Percentiles rank a stretch among this genome's conserved stretches.
Conservation (phyloP, 1,284 basidiomycete genomes). For the Anthracocystis panici-leucophaei region DNA sequence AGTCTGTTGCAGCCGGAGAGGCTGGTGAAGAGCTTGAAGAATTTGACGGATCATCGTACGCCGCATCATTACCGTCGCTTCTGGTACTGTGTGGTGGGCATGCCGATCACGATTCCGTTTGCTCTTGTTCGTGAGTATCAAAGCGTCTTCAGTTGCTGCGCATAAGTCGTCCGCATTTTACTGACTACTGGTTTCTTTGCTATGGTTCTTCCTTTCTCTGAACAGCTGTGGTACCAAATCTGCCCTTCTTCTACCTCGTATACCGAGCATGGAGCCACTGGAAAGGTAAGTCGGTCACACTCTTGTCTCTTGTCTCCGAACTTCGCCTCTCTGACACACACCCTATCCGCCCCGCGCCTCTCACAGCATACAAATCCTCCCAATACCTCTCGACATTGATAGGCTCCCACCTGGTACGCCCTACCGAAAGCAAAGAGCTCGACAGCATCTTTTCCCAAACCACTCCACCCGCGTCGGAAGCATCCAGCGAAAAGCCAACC, state of each 20-base stretch:
- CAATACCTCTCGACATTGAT: slow-evolving; percentile 54
- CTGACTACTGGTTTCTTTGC: not conserved
- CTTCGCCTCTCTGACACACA: not conserved
- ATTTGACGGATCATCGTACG: slow-evolving; percentile 48
- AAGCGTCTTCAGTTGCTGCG: not conserved
- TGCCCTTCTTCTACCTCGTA: slow-evolving; percentile 68
- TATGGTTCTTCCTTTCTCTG: not conserved
- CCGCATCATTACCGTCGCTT: slow-evolving; percentile 62
- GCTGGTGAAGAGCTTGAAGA: slow-evolving; percentile 52
- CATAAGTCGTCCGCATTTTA: too few species aligned
- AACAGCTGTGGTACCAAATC: slow-evolving; percentile 64
- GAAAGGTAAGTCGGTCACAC: slow-evolving; percentile 50
- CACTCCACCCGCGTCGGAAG: slow-evolving; percentile 19
- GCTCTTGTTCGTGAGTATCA: slow-evolving; percentile 58
- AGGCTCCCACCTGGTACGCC: slow-evolving; percentile 46
- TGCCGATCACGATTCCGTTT: slow-evolving; percentile 65
- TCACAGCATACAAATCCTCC: slow-evolving; percentile 60
- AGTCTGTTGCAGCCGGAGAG: slow-evolving; percentile 36
- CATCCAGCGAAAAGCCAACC: slow-evolving; percentile 4
- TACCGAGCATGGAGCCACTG: slow-evolving; percentile 66
- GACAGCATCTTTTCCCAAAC: slow-evolving; percentile 47
- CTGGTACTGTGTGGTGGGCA: slow-evolving; percentile 59
- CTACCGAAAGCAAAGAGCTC: slow-evolving; percentile 52
- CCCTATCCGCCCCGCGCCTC: not conserved
- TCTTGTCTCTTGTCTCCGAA: not conserved